phyloP scores from a whole-genome alignment of 2,329 filamentous ascomycete genomes.

The Epicoccum sorghinum region DNA sequence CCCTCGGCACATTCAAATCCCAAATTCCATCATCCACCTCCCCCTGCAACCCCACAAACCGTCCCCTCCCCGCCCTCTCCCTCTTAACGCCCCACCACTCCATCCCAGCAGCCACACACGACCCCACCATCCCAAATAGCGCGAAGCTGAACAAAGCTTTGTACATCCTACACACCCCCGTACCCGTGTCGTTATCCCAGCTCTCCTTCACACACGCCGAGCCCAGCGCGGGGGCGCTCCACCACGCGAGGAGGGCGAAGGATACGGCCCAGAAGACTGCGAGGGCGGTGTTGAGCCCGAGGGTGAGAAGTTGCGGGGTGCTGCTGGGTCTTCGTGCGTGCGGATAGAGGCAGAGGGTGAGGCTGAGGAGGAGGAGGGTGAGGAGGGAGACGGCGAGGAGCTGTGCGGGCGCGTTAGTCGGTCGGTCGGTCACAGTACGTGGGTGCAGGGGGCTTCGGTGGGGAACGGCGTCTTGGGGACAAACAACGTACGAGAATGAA shows the following conservation, averaged over 20 bases:
- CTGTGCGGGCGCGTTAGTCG: constrained; percentile 44
- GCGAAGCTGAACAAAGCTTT: constrained; percentile 66
- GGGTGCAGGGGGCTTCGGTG: background rate
- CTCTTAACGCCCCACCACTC: constrained; percentile 55
- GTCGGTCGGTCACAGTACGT: background rate
- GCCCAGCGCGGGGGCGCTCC: constrained; percentile 58
- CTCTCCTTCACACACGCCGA: constrained; percentile 57
- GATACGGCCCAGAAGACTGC: constrained; percentile 59
- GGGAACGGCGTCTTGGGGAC: too few species aligned
- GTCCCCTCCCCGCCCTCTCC: constrained; percentile 51
- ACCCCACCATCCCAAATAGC: constrained; percentile 55
- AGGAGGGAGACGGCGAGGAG: constrained; percentile 59
- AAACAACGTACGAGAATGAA: constrained; percentile 59
- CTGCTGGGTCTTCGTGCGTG: constrained; percentile 26
- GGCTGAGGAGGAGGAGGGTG: constrained; percentile 54
- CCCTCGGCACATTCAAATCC: constrained; percentile 37
- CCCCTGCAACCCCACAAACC: constrained; percentile 46
- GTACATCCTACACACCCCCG: constrained; percentile 63
- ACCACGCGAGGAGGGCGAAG: constrained; percentile 60
- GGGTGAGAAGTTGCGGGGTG: constrained; percentile 56
- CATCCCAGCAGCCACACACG: constrained; percentile 55
- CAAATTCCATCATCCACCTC: constrained; percentile 3
- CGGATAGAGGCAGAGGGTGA: constrained; percentile 60
- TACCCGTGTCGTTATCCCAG: constrained; percentile 62
- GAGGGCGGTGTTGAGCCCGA: constrained; percentile 56